Conservation (phyloP, 257 asterid genomes). For the Lavandula angustifolia region DNA sequence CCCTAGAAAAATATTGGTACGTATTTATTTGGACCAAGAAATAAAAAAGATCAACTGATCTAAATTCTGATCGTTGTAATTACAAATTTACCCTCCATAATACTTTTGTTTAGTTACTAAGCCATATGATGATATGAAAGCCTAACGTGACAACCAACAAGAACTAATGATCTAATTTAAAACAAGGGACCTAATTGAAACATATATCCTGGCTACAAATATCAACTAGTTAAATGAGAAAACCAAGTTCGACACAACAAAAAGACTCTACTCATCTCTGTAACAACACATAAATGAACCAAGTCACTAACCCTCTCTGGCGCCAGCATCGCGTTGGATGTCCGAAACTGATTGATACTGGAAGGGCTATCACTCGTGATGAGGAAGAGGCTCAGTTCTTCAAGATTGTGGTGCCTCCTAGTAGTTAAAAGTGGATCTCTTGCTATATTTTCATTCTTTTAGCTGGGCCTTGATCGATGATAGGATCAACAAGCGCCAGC, state of each 20-base stretch:
- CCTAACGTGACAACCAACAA: neutral
- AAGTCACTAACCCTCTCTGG: neutral
- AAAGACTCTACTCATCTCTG: neutral
- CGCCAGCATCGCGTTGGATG: neutral
- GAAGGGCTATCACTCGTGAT: no score
- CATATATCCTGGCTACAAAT: conserved; percentile 2
- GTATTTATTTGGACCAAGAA: no score
- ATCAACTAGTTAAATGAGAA: neutral
- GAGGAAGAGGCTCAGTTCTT: neutral
- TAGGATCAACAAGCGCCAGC: conserved; percentile 66
- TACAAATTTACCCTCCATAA: no score
- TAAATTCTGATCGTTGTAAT: no score
- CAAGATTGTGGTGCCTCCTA: neutral
- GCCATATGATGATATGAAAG: no score
- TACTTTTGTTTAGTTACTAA: no score
- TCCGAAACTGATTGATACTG: neutral
- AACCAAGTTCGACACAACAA: neutral
- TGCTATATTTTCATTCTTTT: conserved; percentile 72
- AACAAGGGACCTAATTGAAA: neutral
- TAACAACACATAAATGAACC: neutral
- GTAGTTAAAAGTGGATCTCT: conserved; percentile 2
- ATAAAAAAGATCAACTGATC: no score
- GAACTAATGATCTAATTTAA: neutral
- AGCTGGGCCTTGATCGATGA: conserved; percentile 90
- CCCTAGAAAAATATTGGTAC: no score